Conservation (phyloP, 768 basidiomycete genomes). For the Suillus tomentosus region DNA sequence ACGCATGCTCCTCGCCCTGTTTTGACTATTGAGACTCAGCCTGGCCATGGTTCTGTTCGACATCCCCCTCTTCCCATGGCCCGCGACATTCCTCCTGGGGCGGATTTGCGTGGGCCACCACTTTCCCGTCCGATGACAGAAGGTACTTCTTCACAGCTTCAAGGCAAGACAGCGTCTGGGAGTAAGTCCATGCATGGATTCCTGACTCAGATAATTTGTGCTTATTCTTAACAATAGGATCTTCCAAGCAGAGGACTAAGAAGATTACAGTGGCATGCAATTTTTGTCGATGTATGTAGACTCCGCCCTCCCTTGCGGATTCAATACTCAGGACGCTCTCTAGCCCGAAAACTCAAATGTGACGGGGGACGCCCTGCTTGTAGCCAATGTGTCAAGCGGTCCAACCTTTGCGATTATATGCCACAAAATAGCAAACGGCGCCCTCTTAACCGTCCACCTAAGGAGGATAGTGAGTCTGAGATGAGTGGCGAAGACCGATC, state of each 20-base stretch:
- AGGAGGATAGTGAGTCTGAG: slow-evolving; percentile 59
- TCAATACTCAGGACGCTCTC: slow-evolving; percentile 23
- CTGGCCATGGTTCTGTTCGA: slow-evolving; percentile 45
- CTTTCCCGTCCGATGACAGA: slow-evolving; percentile 44
- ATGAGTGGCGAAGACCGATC: slow-evolving; percentile 65
- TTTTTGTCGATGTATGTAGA: slow-evolving; percentile 81
- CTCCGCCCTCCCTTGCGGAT: slow-evolving; percentile 17
- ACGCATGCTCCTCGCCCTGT: slow-evolving; percentile 53
- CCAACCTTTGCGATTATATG: slow-evolving; percentile 80
- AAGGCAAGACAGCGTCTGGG: slow-evolving; percentile 35
- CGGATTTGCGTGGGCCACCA: slow-evolving; percentile 46
- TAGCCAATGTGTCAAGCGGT: slow-evolving; percentile 77
- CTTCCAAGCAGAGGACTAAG: slow-evolving; percentile 70
- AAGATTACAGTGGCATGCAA: slow-evolving; percentile 91
- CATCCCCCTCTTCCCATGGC: slow-evolving; percentile 48
- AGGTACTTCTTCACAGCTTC: slow-evolving; percentile 26
- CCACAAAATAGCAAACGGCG: slow-evolving; percentile 72
- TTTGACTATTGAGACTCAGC: slow-evolving; percentile 63
- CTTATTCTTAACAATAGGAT: slow-evolving; percentile 40
- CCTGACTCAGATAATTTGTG: slow-evolving; percentile 16
- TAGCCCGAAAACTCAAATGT: slow-evolving; percentile 87
- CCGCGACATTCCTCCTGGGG: slow-evolving; percentile 48
- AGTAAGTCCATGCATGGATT: slow-evolving; percentile 37
- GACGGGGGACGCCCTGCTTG: slow-evolving; percentile 85
- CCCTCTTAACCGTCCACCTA: slow-evolving; percentile 61